Base-by-base conservation (phyloP, 208 protist species). In the Leishmania arabica region DNA sequence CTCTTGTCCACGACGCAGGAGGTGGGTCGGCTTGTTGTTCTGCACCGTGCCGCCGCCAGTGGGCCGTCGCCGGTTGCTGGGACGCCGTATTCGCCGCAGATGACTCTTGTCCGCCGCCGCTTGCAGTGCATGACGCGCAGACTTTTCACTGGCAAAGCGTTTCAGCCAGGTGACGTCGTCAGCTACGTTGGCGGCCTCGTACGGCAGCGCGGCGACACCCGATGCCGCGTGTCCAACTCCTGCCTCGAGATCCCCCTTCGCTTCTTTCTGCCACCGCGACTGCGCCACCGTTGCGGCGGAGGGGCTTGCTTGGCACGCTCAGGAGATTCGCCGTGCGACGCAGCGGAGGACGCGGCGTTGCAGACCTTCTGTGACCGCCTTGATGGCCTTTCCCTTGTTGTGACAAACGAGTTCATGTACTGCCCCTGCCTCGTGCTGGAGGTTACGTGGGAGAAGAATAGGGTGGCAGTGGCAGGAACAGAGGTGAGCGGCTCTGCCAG, bases 381-480 rank as follows among this genome's bases (percentile, higher is more conserved):
- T 24, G 82, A 86, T n/a, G 42, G 64, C 11, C 84, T 96, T 27
- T 86, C 81, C n/a, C 78, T 95, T 51, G 86, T 96, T 13, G 95
- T 96, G 56, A 96, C 92, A 42, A 97, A 96, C 80, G 95, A 97
- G 70, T 90, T 95, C 72, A 97, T 97, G 95, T 95, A 93, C 85
- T 96, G 93, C 73, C 95, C 95, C 9, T 95, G 91, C 78, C 54
- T 89, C 45, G 87, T 83, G 13, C 40, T 72, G 40, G 80, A 84
- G 11, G 77, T 86, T 24, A 64, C 42, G 15, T 73, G 68, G 27
- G 82, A 77, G 37, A 65, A 83, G 56, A 27, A 73, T 31, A 51
- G 6, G 68, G 66, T 58, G 27, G 27, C 19, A 15, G 6, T 53
- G n/a, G n/a, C n/a, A 19, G 3, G 1, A 31, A n/a, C n/a, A 42